Base-by-base conservation (phyloP, 768 basidiomycete genomes). In the Amanita pallidorosea region DNA sequence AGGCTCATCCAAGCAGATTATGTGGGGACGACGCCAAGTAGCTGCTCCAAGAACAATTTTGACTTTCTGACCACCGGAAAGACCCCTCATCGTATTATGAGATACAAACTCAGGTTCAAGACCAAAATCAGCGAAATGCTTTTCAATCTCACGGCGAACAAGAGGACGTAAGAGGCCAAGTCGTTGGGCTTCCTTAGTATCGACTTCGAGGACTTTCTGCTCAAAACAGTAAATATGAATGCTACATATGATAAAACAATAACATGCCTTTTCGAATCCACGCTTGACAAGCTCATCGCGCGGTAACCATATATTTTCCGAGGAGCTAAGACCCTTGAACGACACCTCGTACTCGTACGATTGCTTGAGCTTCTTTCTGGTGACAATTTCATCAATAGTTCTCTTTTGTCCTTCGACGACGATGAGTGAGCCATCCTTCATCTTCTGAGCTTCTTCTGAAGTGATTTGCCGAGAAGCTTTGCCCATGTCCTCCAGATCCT, bases 31-130 rank as follows among this genome's bases (percentile, higher is more conserved):
- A 67, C 96, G 92, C 96, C 96, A 99, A 38, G 95, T 96, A 36
- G 94, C 94, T 56, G 94, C 93, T 71, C 90, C 93, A 60, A 97
- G 88, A 43, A 96, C 94, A 62, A 97, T 92, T 85, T 97, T 97
- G 68, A 97, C 94, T 74, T 97, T 97, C 73, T 97, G 94, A 67
- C 94, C 94, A 70, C 94, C 94, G 56, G 93, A 95, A 42, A 96
- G 83, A 80, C 94, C 94, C 54, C 94, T 81, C 96, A 98, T 99
- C 60, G 86, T 87, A 81, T 98, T 99, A 79, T 99, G 96, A 22
- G 90, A 90, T 57, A 95, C 92, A 69, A 99, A 98, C 75, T 98
- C 96, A 56, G 96, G 76, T 74, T 99, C 96, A 61, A 99, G 89
- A 73, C 96, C 93, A 62, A 98, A 97, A 77, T 98, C 95, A 55